Evolutionary conservation across 805 yeast species (phyloP).

Genomic region (Tetrapisispora namnaoensis): DNA sequence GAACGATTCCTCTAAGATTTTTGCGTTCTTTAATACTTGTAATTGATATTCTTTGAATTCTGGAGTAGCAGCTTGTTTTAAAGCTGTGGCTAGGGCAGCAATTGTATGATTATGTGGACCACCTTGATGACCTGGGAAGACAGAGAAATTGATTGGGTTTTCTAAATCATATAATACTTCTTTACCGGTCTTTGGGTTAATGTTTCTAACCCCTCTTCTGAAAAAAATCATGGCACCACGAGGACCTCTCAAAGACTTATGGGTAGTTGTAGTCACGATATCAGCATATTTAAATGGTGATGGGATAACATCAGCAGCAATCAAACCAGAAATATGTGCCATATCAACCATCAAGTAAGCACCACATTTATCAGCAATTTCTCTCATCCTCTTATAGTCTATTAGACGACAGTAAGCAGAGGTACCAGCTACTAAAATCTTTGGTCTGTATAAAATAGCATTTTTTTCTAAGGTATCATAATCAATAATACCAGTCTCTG

Average conservation of each 20-base stretch:
- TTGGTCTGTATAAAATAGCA: slow-evolving; percentile 89
- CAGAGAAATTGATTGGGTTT: slow-evolving; percentile 91
- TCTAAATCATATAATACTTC: slow-evolving; percentile 87
- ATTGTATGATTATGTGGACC: slow-evolving; percentile 99
- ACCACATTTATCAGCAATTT: slow-evolving; percentile 93
- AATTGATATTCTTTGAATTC: slow-evolving; percentile 86
- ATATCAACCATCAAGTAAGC: slow-evolving; percentile 93
- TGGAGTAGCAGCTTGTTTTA: slow-evolving; percentile 85
- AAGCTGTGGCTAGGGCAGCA: slow-evolving; percentile 95
- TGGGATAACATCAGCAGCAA: slow-evolving; percentile 91
- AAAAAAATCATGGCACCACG: slow-evolving; percentile 99
- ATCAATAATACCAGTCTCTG: slow-evolving; percentile 88
- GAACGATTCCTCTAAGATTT: slow-evolving; percentile 68
- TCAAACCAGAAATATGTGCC: slow-evolving; percentile 97
- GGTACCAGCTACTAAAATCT: slow-evolving; percentile 94
- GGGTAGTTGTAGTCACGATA: slow-evolving; percentile 96
- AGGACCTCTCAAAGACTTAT: slow-evolving; percentile 97
- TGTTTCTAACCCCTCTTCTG: slow-evolving; percentile 88
- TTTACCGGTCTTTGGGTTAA: slow-evolving; percentile 83
- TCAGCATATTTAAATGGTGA: slow-evolving; percentile 96
- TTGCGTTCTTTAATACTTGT: slow-evolving; percentile 82
- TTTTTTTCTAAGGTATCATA: slow-evolving; percentile 89
- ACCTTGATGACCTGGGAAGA: slow-evolving; percentile 99
- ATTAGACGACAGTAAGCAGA: slow-evolving; percentile 95
- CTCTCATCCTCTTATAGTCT: slow-evolving; percentile 93